A percentile compares a stretch with the other conserved stretches of the same genome.
Conservation (phyloP, 495 filamentous ascomycete species). For the Annulohypoxylon stygium region DNA sequence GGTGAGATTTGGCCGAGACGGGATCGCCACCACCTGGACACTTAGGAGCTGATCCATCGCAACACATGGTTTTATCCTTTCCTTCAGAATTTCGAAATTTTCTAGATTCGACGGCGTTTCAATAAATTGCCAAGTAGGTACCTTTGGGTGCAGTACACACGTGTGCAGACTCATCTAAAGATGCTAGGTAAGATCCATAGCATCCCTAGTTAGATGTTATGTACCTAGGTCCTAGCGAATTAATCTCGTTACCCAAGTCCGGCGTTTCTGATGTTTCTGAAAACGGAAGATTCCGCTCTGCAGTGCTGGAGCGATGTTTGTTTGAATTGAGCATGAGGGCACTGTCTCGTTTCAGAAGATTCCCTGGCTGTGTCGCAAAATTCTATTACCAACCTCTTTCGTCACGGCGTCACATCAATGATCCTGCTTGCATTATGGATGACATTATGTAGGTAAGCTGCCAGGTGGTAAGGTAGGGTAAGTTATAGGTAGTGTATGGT, state of each 20-base stretch:
- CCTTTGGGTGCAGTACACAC: neutral
- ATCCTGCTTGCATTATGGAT: constrained; percentile 1
- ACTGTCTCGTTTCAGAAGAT: constrained; percentile 12
- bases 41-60: neutral
- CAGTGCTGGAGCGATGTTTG: constrained; percentile 29
- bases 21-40: constrained; percentile 20
- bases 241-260: constrained; percentile 19
- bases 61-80: neutral
- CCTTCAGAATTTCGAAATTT: neutral
- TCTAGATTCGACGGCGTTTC: neutral
- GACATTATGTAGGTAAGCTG: neutral
- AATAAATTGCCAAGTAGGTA: neutral
- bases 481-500: neutral
- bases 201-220: neutral
- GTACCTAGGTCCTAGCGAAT: neutral
- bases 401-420: neutral
- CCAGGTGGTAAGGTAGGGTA: neutral
- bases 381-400: constrained; percentile 32
- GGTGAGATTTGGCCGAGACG: constrained; percentile 40
- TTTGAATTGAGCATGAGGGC: constrained; percentile 31
- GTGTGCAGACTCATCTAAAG: neutral
- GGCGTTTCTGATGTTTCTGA: constrained; percentile 34
- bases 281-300: constrained; percentile 35
- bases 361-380: constrained; percentile 19
- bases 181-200: neutral